These are phyloP conservation scores for Schwanniomyces occidentalis DNA, from an alignment of 805 yeast genomes.

Conservation along the genomic window DNA sequence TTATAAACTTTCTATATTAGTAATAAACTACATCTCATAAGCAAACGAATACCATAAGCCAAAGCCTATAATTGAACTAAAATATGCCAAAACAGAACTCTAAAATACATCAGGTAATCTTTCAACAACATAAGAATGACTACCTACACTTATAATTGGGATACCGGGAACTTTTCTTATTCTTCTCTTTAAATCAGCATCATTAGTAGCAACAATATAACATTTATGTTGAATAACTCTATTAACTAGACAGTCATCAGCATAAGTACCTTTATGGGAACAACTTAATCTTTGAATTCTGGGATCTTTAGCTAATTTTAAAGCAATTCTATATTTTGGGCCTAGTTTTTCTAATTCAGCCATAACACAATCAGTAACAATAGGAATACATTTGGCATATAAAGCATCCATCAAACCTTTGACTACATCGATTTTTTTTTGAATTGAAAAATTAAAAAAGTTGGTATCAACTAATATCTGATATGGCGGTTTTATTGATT, in stretches of 20 bases:
- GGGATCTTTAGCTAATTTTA: slow-evolving; percentile 91
- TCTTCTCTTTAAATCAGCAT: slow-evolving; percentile 93
- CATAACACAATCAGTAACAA: slow-evolving; percentile 95
- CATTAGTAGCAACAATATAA: slow-evolving; percentile 95
- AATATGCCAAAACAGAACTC: no score
- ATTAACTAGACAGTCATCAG: slow-evolving; percentile 94
- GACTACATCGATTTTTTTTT: slow-evolving; percentile 91
- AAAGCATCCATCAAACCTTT: slow-evolving; percentile 96
- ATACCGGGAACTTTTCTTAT: slow-evolving; percentile 96
- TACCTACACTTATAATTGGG: slow-evolving; percentile 95
- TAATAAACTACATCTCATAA: no score
- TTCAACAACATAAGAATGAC: slow-evolving; percentile 88
- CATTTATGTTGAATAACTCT: slow-evolving; percentile 96
- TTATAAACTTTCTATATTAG: no score
- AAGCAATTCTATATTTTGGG: slow-evolving; percentile 90
- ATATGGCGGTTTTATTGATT: slow-evolving; percentile 96
- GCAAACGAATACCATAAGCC: no score
- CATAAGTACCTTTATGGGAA: slow-evolving; percentile 93
- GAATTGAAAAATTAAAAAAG: slow-evolving; percentile 94
- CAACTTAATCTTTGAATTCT: slow-evolving; percentile 85
- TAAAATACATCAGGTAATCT: slow-evolving; percentile 91
- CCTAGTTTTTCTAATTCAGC: slow-evolving; percentile 97
- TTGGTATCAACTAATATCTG: slow-evolving; percentile 95
- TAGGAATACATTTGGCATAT: slow-evolving; percentile 92
- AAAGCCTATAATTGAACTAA: no score